Evolutionary conservation across 768 basidiomycete species (phyloP), one percentile per base, ranked within the genome.

Genomic region (Lyophyllum shimeji): DNA sequence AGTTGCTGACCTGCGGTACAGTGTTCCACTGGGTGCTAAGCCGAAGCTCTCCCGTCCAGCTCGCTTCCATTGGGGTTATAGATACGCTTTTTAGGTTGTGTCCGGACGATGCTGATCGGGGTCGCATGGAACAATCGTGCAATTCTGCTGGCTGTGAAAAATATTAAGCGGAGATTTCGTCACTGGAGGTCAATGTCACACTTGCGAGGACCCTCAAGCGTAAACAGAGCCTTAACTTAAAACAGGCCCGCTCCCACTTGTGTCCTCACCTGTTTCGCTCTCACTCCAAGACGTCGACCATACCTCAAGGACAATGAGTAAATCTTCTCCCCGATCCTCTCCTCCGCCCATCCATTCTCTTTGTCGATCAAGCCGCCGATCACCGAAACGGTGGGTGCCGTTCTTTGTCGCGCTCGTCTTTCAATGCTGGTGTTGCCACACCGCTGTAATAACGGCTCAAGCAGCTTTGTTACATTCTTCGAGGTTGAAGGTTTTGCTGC

Each of bases 141-240:
- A n/a, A n/a, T n/a, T n/a, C n/a, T 29, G 29, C 29, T 29, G 29
- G 5, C 9, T 29, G 9, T 29, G 29, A 52, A 50, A 50, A 52
- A 48, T 51, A 53, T 56, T 46, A 50, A 53, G 52, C 59, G 59
- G 44, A 53, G 56, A 53, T 51, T 51, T 39, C n/a, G 46, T 13
- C 33, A 40, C n/a, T 6, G 17, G 18, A 18, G 24, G 25, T 46
- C 25, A 8, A 23, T 24, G 23, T 23, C 20, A 25, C 45, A 17
- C 13, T n/a, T 6, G n/a, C 5, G 25, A 31, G n/a, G n/a, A n/a
- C 56, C 56, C 37, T 58, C 50, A 55, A 48, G 50, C 27, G 54
- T 37, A 56, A 60, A 60, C 55, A 60, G 56, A 52, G 34, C n/a
- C 20, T 27, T 3, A 46, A 44, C 46, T 57, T 60, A 60, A 57